Evolutionary conservation across 2,329 filamentous ascomycete genomes (phyloP), one percentile per base, ranked within the genome.

Genomic region (Dryadomyces quercivorus): DNA sequence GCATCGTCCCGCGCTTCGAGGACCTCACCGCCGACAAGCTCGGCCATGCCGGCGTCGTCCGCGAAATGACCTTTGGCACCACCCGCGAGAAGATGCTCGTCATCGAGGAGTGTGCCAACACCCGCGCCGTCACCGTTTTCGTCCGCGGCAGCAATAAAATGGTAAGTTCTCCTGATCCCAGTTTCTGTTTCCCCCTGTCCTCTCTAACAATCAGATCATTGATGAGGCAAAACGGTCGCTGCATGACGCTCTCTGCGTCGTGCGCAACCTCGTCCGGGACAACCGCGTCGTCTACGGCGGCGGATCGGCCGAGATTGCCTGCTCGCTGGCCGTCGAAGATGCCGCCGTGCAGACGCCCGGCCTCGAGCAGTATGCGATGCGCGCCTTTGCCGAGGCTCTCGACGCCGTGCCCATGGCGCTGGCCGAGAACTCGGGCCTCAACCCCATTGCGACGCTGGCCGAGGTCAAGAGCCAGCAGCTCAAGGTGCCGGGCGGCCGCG

Each of bases 81-180:
- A 98, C 93, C 46, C 82, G 93, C 66, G 93, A 98, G 73, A 97
- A 98, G 82, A 98, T 98, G 93, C 77, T 98, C 63, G 88, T 98
- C 55, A 98, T 98, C 63, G 94, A 98, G 74, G 93, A 98, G 73
- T 98, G 93, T 67, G 93, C 94, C 65, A 98, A 98, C 75, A 95
- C 89, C 56, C 80, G 93, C 64, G 93, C 93, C 47, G 94, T 98
- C 57, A 98, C 93, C 2, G 84, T 95, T 54, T 98, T 98, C 70
- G 88, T 98, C 57, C 81, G 93, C 65, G 93, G 93, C 65, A 95
- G 90, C 77, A 98, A 98, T 81, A 98, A 97, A 79, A 98, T 98
- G 93, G 88, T 92, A 71, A 67, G 78, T 8, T 7, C 15, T 40
- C 43, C n/a, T n/a, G n/a, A n/a, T 6, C 12, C 20, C 16, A n/a